A percentile compares a stretch with the other conserved stretches of the same genome.
Evolutionary conservation across 257 asterid species (phyloP).

Genomic region (Nicotiana tabacum): DNA sequence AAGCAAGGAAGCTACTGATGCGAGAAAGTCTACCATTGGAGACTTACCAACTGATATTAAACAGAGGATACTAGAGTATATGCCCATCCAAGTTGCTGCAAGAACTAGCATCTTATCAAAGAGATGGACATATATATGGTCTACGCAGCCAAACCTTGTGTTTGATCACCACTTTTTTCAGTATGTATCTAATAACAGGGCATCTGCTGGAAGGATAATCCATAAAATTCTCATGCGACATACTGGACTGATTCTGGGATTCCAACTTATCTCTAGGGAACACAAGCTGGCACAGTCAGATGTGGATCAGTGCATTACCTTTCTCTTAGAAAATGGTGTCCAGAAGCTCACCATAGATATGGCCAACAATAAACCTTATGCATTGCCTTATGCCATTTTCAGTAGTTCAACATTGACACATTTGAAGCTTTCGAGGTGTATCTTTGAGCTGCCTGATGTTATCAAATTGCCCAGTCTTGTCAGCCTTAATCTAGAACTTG

Average conservation of each 20-base stretch:
- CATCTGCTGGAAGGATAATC: not conserved
- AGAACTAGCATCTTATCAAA: not conserved
- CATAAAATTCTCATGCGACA: not conserved
- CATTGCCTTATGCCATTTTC: not conserved
- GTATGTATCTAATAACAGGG: not conserved
- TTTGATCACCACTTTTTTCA: not conserved
- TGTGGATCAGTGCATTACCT: not conserved
- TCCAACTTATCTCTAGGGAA: not conserved
- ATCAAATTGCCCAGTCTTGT: not conserved
- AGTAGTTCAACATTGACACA: not conserved
- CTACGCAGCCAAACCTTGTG: not conserved
- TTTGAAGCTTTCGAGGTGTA: not conserved
- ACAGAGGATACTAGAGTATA: not conserved
- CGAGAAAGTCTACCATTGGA: not conserved
- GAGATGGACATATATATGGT: not conserved
- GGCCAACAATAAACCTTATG: not conserved
- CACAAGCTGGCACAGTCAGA: not conserved
- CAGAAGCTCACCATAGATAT: not conserved
- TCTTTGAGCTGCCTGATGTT: not conserved
- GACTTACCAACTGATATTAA: not conserved
- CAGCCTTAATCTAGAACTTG: not conserved
- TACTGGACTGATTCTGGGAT: not conserved
- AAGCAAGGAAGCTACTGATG: not conserved
- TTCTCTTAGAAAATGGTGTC: not conserved
- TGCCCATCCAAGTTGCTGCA: not conserved